Conservation (phyloP, 2,329 filamentous ascomycete species). For the Colletotrichum caudatum region DNA sequence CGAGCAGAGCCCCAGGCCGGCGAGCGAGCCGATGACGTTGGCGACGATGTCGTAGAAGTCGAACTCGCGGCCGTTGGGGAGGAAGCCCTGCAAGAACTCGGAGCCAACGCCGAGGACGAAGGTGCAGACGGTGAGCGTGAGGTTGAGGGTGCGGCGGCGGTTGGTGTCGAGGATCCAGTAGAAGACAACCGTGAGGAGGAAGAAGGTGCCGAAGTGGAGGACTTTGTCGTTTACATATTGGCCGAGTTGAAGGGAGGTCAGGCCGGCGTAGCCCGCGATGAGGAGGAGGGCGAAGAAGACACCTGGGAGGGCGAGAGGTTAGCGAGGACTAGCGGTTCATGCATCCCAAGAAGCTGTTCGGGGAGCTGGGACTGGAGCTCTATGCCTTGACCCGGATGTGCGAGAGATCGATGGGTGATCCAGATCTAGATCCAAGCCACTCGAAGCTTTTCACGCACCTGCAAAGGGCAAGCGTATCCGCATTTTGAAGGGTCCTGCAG, state of each 20-base stretch:
- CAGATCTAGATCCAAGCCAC: slow-evolving; percentile 15
- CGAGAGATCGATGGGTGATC: slow-evolving; percentile 14
- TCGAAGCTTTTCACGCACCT: slow-evolving; percentile 65
- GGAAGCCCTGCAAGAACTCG: slow-evolving; percentile 79
- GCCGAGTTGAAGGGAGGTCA: slow-evolving; percentile 72
- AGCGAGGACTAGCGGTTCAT: slow-evolving; percentile 15
- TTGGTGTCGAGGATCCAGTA: slow-evolving; percentile 98
- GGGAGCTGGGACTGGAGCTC: slow-evolving; percentile 21
- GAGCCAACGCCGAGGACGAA: slow-evolving; percentile 77
- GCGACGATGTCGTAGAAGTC: slow-evolving; percentile 89
- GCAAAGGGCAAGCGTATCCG: slow-evolving; percentile 90
- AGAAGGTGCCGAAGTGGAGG: slow-evolving; percentile 89
- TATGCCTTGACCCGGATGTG: slow-evolving; percentile 15
- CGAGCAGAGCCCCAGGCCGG: slow-evolving; percentile 78
- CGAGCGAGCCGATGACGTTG: slow-evolving; percentile 83
- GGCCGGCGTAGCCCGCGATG: slow-evolving; percentile 81
- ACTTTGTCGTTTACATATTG: slow-evolving; percentile 85
- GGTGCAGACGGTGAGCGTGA: slow-evolving; percentile 86
- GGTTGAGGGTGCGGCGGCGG: slow-evolving; percentile 84
- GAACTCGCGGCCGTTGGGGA: slow-evolving; percentile 78
- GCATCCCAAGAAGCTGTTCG: slow-evolving; percentile 7
- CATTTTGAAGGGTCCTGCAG: slow-evolving; percentile 62
- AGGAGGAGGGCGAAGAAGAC: slow-evolving; percentile 78
- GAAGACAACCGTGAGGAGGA: slow-evolving; percentile 86
- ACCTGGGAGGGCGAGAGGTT: slow-evolving; percentile 59